Evolutionary conservation across 2,329 filamentous ascomycete species (phyloP), one percentile per base, ranked within the genome.

Genomic region (Macroventuria anomochaeta): DNA sequence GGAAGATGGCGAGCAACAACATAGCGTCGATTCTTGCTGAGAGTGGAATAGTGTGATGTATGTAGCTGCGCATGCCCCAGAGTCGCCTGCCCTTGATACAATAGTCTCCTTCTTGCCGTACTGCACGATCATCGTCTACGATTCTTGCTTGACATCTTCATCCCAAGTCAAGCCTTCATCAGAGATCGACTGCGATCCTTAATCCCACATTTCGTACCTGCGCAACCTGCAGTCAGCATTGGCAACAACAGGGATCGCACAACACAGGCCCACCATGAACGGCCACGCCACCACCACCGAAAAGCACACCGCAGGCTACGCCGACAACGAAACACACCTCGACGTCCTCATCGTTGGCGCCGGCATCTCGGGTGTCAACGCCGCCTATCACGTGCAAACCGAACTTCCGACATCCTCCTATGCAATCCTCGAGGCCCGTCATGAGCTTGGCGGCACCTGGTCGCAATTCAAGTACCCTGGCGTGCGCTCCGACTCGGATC

Each of bases 391-490:
- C n/a, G 62, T 91, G 1, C 85, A 90, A 62, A 78, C 79, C 1
- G 72, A 81, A 21, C 75, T 86, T 1, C 85, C 87, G 0, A 68
- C 77, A 36, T 75, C 80, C 32, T 82, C 73, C 2, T 92, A 89
- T 67, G 79, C 83, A 11, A 83, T 93, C 21, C 80, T 93, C 13
- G 90, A 93, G 71, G 81, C 80, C 1, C 85, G 90, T 28, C 77
- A 81, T 42, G 76, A 79, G 21, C 78, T 93, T 5, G 90, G 90
- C 1, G 90, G 90, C 1, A 93, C 90, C 0, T 93, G 90, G 90
- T 86, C 88, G 64, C 76, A 92, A 2, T 93, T 91, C 77, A 83
- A 81, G 33, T 93, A 91, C 62, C 89, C 88, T 0, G 88, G 90
- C 7, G 87, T 90, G 58, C 77, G 79, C 12, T 80, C 77, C 15